phyloP scores from a whole-genome alignment of 768 basidiomycete genomes.

The Leccinum variicolor region DNA sequence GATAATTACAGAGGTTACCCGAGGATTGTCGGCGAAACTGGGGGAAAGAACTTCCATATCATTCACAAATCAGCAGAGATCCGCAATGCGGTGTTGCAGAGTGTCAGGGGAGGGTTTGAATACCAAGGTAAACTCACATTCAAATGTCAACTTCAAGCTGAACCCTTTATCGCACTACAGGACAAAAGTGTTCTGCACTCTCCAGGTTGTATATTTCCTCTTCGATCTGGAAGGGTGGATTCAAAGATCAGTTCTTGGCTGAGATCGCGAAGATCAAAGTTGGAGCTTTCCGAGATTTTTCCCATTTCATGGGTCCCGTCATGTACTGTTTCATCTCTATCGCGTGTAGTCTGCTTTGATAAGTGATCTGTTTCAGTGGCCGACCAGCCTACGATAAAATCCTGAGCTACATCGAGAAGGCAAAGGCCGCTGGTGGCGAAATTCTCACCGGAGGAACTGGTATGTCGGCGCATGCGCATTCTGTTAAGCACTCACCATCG shows the following conservation, averaged over 20 bases:
- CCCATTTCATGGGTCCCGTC: slow-evolving; percentile 93
- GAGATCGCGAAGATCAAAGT: slow-evolving; percentile 85
- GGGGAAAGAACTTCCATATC: slow-evolving; percentile 98
- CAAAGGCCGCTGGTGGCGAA: slow-evolving; percentile 87
- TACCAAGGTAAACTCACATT: slow-evolving; percentile 67
- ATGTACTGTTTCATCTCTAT: slow-evolving; percentile 51
- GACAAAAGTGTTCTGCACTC: slow-evolving; percentile 96
- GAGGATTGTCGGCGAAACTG: slow-evolving; percentile 95
- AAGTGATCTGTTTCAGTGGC: slow-evolving; percentile 44
- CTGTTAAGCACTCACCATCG: not conserved
- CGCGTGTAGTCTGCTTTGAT: not conserved
- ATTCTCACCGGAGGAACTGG: slow-evolving; percentile 82
- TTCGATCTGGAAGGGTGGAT: slow-evolving; percentile 80
- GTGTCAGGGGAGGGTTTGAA: slow-evolving; percentile 87
- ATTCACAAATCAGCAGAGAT: slow-evolving; percentile 87
- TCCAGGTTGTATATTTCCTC: slow-evolving; percentile 89
- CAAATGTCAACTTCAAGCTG: not conserved
- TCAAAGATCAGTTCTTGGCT: slow-evolving; percentile 72
- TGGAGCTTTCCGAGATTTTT: slow-evolving; percentile 71
- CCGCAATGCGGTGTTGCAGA: slow-evolving; percentile 86
- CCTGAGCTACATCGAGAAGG: slow-evolving; percentile 76
- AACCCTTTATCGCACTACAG: slow-evolving; percentile 31
- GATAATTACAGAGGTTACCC: slow-evolving; percentile 89
- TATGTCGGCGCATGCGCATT: slow-evolving; percentile 28
- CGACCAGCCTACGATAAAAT: slow-evolving; percentile 89